Evolutionary conservation across 306 rosid genomes (phyloP), one percentile per base, ranked within the genome.

Genomic region (Cucurbita moschata): DNA sequence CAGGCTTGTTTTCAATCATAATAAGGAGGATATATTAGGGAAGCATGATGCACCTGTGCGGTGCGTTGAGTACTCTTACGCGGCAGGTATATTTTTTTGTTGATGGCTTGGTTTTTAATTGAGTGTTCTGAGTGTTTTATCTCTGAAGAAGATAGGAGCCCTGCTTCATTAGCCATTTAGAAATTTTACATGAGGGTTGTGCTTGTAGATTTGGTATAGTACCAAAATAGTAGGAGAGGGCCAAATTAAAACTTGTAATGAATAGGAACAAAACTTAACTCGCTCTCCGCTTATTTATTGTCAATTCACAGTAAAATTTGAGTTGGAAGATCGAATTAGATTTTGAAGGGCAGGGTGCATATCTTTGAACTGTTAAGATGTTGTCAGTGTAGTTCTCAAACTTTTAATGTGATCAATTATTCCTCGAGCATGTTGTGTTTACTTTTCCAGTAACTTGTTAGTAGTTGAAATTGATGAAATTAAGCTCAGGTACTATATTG

Each of bases 11-110:
- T 94, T 94, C 79, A 84, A 76, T 76, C 80, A 83, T 19, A 91
- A 82, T 54, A 91, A 94, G 83, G 96, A 91, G 78, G 99, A 94
- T 70, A 76, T 94, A 58, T 72, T 94, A 39, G 99, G 97, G 70
- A 87, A 65, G 83, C 97, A 94, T 46, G 97, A 91, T 56, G 92
- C 90, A 5, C 95, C 97, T 19, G 97, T 94, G 68, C 95, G 99
- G 42, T 94, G 95, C 75, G 84, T 94, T 14, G 96, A 94, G 87
- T 94, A 91, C 86, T 91, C 97, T 10, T 94, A 87, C 63, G 92
- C 95, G 1, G 89, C 96, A 84, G 96, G 99, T 89, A 39, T 60
- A 53, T 71, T 73, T 71, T 73, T 69, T 74, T 21, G 6, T 56
- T 68, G 54, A 21, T 12, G 53, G 14, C 59, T 57, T 76, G 13